Conservation (phyloP, 2,329 filamentous ascomycete species). For the Orbilia brochopaga region DNA sequence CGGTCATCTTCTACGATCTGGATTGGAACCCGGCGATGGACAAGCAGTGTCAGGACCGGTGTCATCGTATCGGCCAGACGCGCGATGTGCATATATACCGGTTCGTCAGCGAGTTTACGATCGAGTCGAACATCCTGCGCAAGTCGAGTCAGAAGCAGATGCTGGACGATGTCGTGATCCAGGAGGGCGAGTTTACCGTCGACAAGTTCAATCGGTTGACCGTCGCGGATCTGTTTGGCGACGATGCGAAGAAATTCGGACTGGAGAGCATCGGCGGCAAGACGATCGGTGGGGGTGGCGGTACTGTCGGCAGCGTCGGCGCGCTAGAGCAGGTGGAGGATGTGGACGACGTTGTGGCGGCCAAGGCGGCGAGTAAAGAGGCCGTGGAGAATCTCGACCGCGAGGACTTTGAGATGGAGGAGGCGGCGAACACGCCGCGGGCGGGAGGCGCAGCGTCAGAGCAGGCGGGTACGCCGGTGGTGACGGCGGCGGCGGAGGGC, state of each 20-base stretch:
- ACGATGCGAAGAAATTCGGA: conserved; percentile 62
- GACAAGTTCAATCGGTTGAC: conserved; percentile 86
- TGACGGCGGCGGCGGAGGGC: conserved; percentile 51
- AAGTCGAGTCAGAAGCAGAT: conserved; percentile 98
- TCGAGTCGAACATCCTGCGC: conserved; percentile 95
- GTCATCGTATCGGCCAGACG: conserved; percentile 95
- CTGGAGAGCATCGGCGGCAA: conserved; percentile 57
- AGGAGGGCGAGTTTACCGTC: conserved; percentile 96
- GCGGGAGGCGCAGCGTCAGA: conserved; percentile 17
- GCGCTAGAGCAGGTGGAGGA: conserved; percentile 91
- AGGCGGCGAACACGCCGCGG: conserved; percentile 22
- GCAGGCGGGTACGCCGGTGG: conserved; percentile 31
- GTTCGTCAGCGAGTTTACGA: conserved; percentile 88
- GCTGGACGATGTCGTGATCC: conserved; percentile 96
- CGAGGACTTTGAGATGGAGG: conserved; percentile 65
- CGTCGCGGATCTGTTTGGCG: conserved; percentile 71
- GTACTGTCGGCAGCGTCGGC: conserved; percentile 69
- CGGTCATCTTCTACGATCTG: conserved; percentile 97
- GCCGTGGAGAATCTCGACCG: conserved; percentile 69
- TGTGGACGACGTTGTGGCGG: conserved; percentile 85
- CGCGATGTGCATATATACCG: conserved; percentile 98
- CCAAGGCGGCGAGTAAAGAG: conserved; percentile 85
- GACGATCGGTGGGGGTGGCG: conserved; percentile 60
- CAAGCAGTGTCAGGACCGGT: conserved; percentile 97
- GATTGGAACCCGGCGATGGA: conserved; percentile 99